Conservation (phyloP, 371 early-diverging fungal species). For the Circinella umbellata region DNA sequence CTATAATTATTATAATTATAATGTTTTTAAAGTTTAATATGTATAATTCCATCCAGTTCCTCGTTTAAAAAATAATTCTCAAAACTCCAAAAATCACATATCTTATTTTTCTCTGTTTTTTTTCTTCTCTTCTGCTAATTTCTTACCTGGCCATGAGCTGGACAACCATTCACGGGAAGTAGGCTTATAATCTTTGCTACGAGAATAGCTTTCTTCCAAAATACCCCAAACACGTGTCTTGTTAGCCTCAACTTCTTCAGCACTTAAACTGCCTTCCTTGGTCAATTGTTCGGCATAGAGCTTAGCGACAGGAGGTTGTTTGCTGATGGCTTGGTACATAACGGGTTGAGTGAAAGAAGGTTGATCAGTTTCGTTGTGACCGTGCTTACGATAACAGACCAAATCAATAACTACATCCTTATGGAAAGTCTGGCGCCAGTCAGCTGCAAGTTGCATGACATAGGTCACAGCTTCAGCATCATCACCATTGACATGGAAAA, state of each 20-base stretch:
- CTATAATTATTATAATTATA: conserved; percentile 6
- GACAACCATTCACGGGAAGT: conserved; percentile 93
- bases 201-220: conserved; percentile 89
- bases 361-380: conserved; percentile 99
- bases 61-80: too few species aligned
- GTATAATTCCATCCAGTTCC: too few species aligned
- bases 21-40: background rate
- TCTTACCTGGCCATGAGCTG: conserved; percentile 81
- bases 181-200: conserved; percentile 89
- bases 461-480: conserved; percentile 96
- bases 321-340: conserved; percentile 93
- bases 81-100: too few species aligned
- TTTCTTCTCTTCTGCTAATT: too few species aligned
- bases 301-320: conserved; percentile 83
- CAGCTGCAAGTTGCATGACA: conserved; percentile 92
- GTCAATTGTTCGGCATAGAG: conserved; percentile 84
- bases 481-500: conserved; percentile 98
- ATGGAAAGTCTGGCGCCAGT: conserved; percentile 95
- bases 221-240: conserved; percentile 90
- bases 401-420: conserved; percentile 96
- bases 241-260: conserved; percentile 84
- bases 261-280: conserved; percentile 83
- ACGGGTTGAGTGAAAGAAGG: conserved; percentile 97
- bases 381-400: conserved; percentile 96
- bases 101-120: background rate